Evolutionary conservation across 768 basidiomycete genomes (phyloP).

Genomic region (Suillus subaureus): DNA sequence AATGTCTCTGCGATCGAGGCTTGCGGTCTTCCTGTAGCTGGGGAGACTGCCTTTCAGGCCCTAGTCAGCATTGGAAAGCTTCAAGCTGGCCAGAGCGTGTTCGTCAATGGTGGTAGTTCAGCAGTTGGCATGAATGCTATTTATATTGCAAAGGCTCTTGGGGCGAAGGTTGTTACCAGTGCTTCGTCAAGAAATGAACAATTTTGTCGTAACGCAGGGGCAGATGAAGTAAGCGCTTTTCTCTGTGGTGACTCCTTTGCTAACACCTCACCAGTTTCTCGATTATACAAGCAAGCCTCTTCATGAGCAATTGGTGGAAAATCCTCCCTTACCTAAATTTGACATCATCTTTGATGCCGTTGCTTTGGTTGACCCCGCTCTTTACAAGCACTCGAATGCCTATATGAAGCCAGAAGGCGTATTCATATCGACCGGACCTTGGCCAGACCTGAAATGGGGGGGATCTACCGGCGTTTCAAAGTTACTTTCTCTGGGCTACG

Average conservation of each 20-base stretch:
- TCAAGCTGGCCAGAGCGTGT: slow-evolving; percentile 59
- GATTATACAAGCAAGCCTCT: slow-evolving; percentile 62
- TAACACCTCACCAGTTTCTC: slow-evolving; percentile 43
- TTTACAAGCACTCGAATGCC: slow-evolving; percentile 52
- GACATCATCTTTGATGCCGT: slow-evolving; percentile 63
- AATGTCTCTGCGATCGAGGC: slow-evolving; percentile 58
- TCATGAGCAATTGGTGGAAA: slow-evolving; percentile 43
- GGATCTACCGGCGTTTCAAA: slow-evolving; percentile 33
- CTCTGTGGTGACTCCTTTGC: not conserved
- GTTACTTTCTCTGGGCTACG: slow-evolving; percentile 22
- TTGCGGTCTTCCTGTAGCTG: slow-evolving; percentile 61
- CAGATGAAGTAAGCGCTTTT: slow-evolving; percentile 55
- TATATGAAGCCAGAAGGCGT: slow-evolving; percentile 55
- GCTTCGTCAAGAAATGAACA: slow-evolving; percentile 63
- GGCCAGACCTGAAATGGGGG: slow-evolving; percentile 33
- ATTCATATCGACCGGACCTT: slow-evolving; percentile 56
- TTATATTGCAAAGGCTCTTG: slow-evolving; percentile 68
- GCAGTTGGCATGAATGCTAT: slow-evolving; percentile 72
- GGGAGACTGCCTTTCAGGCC: slow-evolving; percentile 58
- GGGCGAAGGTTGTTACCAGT: slow-evolving; percentile 57
- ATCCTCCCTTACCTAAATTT: slow-evolving; percentile 53
- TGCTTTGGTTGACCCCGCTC: slow-evolving; percentile 46
- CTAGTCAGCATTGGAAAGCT: slow-evolving; percentile 50
- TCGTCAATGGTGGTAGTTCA: slow-evolving; percentile 74
- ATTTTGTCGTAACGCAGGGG: slow-evolving; percentile 60